These are phyloP conservation scores for Neofusicoccum sp. DNA, from an alignment of 2,329 filamentous ascomycete genomes.

Conservation along the genomic window DNA sequence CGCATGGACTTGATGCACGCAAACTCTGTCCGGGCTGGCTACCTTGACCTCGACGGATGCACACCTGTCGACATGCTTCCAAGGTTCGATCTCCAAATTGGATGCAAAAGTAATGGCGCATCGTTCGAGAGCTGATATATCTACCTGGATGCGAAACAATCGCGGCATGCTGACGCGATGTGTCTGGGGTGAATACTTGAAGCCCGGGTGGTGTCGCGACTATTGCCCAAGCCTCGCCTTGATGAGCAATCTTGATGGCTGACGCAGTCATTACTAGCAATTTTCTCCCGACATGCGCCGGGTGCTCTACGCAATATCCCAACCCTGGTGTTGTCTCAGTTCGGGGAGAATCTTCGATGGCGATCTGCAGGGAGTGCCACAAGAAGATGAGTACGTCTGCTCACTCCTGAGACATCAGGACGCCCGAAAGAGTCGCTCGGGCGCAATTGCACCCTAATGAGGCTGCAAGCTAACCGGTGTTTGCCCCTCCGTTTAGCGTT, in stretches of 20 bases:
- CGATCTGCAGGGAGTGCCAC: conserved; percentile 80
- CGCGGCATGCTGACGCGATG: background rate
- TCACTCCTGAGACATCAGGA: background rate
- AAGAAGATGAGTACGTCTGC: conserved; percentile 65
- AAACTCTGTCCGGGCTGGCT: conserved; percentile 74
- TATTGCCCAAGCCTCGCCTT: background rate
- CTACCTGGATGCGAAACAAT: background rate
- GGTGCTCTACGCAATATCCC: conserved; percentile 70
- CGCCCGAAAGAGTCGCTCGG: background rate
- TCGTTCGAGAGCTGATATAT: background rate
- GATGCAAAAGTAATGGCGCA: conserved; percentile 6
- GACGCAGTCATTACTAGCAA: conserved; percentile 53
- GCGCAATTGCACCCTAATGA: background rate
- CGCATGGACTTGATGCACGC: conserved; percentile 72
- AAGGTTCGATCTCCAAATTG: conserved; percentile 46
- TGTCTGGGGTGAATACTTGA: background rate
- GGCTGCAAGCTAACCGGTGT: conserved; percentile 3
- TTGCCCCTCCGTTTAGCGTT: conserved; percentile 53
- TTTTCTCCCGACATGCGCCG: conserved; percentile 76
- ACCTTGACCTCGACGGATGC: conserved; percentile 75
- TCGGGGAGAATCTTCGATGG: conserved; percentile 71
- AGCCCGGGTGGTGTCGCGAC: background rate
- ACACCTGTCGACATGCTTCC: conserved; percentile 75
- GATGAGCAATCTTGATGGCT: background rate
- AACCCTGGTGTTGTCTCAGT: conserved; percentile 69